Base-by-base conservation (phyloP, 2,329 filamentous ascomycete genomes). In the Neofusicoccum umdonicola region DNA sequence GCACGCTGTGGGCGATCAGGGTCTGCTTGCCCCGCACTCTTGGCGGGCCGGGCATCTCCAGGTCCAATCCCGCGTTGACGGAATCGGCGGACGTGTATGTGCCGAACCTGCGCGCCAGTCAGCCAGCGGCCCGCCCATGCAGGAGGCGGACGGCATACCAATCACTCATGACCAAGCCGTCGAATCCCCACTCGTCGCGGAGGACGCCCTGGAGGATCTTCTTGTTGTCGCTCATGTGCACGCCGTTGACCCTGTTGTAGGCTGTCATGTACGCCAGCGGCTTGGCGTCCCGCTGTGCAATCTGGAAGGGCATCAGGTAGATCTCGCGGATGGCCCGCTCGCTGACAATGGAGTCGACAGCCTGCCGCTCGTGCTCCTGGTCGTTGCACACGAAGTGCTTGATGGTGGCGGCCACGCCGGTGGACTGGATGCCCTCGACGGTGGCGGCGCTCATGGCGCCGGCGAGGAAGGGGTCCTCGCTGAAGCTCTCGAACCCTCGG, bases 401-500 rank as follows among this genome's bases (percentile, higher is more conserved):
- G 65, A 92, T 85, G 74, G 87, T 91, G 11, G 90, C 86, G 15
- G 85, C 87, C 8, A 91, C 88, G 22, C 88, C 87, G 42, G 83
- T 82, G 13, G 82, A 83, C 73, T 92, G 88, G 2, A 92, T 78
- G 12, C 90, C 86, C 45, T 77, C 82, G 27, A 87, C 79, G 45
- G 84, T 82, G 34, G 83, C 80, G 67, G 90, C 86, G 3, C 85
- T 87, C 64, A 90, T 83, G 71, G 90, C 88, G 3, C 89, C 90
- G 3, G 88, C 83, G 67, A 92, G 80, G 69, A 84, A 89, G 0
- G 85, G 80, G 67, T 92, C 90, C 74, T 92, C 90, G 22, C 87
- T 85, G 71, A 87, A 90, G 1, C 85, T 89, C 73, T 92, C 90
- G 68, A 94, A 95, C 66, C 92, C 92, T 65, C 91, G 85, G 7